Evolutionary conservation across 176 grass and related monocot genomes (phyloP), one percentile per base, ranked within the genome.

Genomic region (Phoenix roebelenii): DNA sequence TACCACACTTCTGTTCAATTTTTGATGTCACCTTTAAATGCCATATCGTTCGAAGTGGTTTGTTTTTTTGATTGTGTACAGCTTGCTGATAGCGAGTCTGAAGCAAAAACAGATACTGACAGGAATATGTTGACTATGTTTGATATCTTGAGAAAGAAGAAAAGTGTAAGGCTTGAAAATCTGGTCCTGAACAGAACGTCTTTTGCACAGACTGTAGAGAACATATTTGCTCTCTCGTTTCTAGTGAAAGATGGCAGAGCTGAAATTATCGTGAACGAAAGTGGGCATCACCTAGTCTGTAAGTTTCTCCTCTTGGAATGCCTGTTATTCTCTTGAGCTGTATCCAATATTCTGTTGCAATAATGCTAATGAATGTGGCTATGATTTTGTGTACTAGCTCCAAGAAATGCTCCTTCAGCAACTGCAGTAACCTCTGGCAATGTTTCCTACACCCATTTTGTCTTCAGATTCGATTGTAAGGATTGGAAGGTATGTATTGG

Each of bases 171-270:
- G 65, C 51, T 91, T 16, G 87, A 91, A 75, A 88, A 75, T 54
- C 68, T 97, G 77, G 84, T 91, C 39, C 74, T 97, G 66, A 91
- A 97, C 60, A 84, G 87, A 55, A 53, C 65, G 54, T 91, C 93
- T 22, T 97, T 97, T 76, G 87, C 93, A 15, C 87, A 91, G 70
- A 91, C 84, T 4, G 78, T 97, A 29, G 92, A 97, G 71, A 97
- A 97, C 63, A 77, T 97, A 56, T 97, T 97, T 66, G 81, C 84
- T 0, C 49, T 97, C 24, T 97, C 92, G 66, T 97, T 97, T 76
- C 54, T 97, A 50, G 92, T 97, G 52, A 97, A 97, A 79, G 87
- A 88, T 85, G 92, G 92, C 20, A 76, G 92, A 35, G 87, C 82
- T 23, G 78, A 82, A 82, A 85, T 97, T 63, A 79, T 65, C 7